A percentile compares a stretch with the other conserved stretches of the same genome.
Conservation (phyloP, 495 filamentous ascomycete genomes). For the Aspergillus asperescens region DNA sequence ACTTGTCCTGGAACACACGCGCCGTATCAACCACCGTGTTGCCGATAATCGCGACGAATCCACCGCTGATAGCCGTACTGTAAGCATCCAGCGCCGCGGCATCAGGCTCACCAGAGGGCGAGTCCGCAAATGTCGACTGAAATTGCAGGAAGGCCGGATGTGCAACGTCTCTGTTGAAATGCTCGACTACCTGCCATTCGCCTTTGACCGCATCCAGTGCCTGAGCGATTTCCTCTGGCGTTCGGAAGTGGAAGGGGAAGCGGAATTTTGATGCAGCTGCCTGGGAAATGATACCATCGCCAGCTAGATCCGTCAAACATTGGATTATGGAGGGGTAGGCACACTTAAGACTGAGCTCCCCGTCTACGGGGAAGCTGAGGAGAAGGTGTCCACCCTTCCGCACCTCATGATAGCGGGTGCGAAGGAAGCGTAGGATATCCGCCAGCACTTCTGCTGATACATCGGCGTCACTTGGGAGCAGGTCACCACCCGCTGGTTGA, state of each 20-base stretch:
- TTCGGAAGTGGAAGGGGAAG: slow-evolving; percentile 4
- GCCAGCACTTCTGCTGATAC: not conserved
- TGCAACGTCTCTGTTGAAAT: slow-evolving; percentile 2
- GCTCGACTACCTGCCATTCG: slow-evolving; percentile 2
- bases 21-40: slow-evolving; percentile 9
- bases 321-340: slow-evolving; percentile 4
- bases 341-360: not conserved
- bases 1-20: not conserved
- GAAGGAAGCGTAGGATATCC: slow-evolving; percentile 1
- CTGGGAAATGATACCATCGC: not conserved
- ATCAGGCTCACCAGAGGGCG: not conserved
- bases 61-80: not conserved
- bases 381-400: slow-evolving; percentile 2
- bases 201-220: not conserved
- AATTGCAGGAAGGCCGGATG: slow-evolving; percentile 3
- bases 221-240: not conserved
- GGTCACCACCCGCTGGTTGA: not conserved
- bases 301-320: not conserved
- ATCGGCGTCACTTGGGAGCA: slow-evolving; percentile 3
- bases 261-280: slow-evolving; percentile 2
- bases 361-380: slow-evolving; percentile 7
- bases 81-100: slow-evolving; percentile 3
- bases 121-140: not conserved
- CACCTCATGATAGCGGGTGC: not conserved
- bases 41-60: slow-evolving; percentile 6